A percentile compares a stretch with the other conserved stretches of the same genome.
phyloP scores from a whole-genome alignment of 2,329 filamentous ascomycete genomes.

The Sodiomyces alkalinus region DNA sequence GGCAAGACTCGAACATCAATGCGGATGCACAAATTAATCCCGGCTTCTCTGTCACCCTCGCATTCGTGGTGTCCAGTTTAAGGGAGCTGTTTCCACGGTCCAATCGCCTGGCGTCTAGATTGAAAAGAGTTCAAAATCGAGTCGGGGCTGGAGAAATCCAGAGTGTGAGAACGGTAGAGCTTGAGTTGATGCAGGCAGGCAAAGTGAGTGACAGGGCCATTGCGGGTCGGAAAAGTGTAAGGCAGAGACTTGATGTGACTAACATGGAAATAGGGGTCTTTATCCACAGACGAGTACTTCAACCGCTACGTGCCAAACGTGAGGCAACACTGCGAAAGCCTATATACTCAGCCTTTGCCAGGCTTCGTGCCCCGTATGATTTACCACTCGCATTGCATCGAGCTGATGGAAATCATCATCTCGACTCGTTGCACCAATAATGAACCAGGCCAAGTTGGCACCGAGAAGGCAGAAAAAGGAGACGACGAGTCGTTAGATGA shows the following conservation, averaged over 20 bases:
- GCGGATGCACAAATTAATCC: slow-evolving; percentile 12
- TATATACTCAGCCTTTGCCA: slow-evolving; percentile 22
- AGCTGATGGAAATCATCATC: slow-evolving; percentile 25
- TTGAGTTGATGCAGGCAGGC: slow-evolving; percentile 34
- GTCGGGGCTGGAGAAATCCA: slow-evolving; percentile 19
- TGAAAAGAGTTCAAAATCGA: slow-evolving; percentile 20
- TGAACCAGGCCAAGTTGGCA: not conserved
- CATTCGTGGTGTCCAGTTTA: slow-evolving; percentile 20
- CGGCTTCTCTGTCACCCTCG: slow-evolving; percentile 19
- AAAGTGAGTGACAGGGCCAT: slow-evolving; percentile 22
- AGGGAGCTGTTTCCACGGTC: slow-evolving; percentile 17
- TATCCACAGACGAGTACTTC: slow-evolving; percentile 21
- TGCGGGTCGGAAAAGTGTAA: not conserved
- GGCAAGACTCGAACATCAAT: slow-evolving; percentile 15
- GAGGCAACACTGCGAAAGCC: slow-evolving; percentile 23
- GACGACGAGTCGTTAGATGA: slow-evolving; percentile 3
- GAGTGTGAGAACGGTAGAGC: slow-evolving; percentile 31
- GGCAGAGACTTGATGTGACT: too few relatives aligned
- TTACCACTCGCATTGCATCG: slow-evolving; percentile 26
- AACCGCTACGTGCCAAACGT: slow-evolving; percentile 25
- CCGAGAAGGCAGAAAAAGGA: not conserved
- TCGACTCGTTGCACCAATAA: slow-evolving; percentile 8
- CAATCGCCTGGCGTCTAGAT: slow-evolving; percentile 14
- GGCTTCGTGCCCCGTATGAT: slow-evolving; percentile 17
- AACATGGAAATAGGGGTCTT: slow-evolving; percentile 16